Conservation (phyloP, 768 basidiomycete species). For the Pholiota molesta region DNA sequence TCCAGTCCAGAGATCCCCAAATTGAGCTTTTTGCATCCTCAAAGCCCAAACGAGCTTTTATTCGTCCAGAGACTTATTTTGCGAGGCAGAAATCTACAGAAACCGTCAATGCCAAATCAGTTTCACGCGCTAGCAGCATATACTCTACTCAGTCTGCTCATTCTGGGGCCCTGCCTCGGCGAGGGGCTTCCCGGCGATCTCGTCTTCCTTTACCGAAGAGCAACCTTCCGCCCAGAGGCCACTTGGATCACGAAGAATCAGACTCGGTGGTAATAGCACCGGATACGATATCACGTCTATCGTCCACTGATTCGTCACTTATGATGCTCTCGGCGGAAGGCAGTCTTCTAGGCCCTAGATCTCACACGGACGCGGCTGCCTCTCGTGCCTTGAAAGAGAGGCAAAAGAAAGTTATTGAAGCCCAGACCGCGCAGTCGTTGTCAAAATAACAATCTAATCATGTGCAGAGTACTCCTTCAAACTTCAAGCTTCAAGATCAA, state of each 20-base stretch:
- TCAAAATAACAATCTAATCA: neutral
- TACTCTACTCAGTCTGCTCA: conserved; percentile 17
- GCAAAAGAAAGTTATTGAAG: neutral
- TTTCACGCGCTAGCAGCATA: conserved; percentile 17
- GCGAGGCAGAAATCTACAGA: conserved; percentile 12
- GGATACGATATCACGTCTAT: conserved; percentile 14
- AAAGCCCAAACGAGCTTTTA: conserved; percentile 16
- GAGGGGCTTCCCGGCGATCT: neutral
- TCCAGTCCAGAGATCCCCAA: neutral
- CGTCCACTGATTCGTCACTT: conserved; percentile 16
- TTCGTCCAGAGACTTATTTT: conserved; percentile 9
- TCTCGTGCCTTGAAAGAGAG: conserved; percentile 13
- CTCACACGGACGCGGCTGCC: conserved; percentile 1
- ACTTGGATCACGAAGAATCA: neutral
- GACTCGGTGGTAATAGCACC: conserved; percentile 24
- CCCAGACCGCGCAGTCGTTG: neutral
- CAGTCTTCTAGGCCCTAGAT: neutral
- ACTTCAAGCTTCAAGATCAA: neutral
- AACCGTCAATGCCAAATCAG: neutral
- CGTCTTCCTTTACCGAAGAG: conserved; percentile 1
- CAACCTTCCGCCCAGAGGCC: neutral
- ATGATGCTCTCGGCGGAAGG: neutral
- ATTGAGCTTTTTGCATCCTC: conserved; percentile 20
- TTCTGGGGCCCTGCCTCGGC: neutral
- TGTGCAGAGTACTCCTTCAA: neutral